Evolutionary conservation across 768 basidiomycete species (phyloP), one percentile per base, ranked within the genome.

Genomic region (Lactarius akahatsu): DNA sequence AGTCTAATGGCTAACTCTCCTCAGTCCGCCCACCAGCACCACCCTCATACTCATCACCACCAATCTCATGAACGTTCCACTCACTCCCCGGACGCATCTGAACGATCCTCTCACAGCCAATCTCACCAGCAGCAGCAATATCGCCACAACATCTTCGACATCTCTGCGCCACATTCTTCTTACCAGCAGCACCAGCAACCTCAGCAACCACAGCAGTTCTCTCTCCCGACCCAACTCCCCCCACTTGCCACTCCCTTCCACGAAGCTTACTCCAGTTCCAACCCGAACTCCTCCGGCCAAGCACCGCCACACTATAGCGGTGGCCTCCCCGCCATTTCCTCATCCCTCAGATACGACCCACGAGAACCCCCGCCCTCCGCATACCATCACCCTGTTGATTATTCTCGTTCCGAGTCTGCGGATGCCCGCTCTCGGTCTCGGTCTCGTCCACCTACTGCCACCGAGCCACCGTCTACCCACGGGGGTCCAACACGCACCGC

Each of bases 71-170:
- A 82, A 40, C 78, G 80, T 67, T 79, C 80, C 0, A 80, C 80
- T n/a, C 78, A 80, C 59, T 72, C 74, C 52, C 73, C 73, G 9
- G 71, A 62, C 65, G 71, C 40, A 64, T 71, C 61, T 16, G 64
- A 67, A 41, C 71, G 61, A 64, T 63, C 66, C 59, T 52, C 73
- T 70, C 54, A 77, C 67, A 72, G 72, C 54, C 77, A 79, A 52
- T 72, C 74, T 57, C 75, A 78, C 7, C 55, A 60, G 9, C 61
- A 8, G 32, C 65, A 67, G 45, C 66, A 67, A 18, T 70, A 70
- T 61, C 69, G 69, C 47, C 86, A 85, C 78, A 82, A 84, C 76
- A 84, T 87, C 72, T 87, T 87, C 47, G 86, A 88, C 75, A 82
- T 87, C 72, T 84, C 85, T 59, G 81, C 83, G 1, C 81, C 81